Percentiles rank a stretch among this genome's conserved stretches.
Conservation (phyloP, 2,329 filamentous ascomycete species). For the Tolypocladium paradoxum region DNA sequence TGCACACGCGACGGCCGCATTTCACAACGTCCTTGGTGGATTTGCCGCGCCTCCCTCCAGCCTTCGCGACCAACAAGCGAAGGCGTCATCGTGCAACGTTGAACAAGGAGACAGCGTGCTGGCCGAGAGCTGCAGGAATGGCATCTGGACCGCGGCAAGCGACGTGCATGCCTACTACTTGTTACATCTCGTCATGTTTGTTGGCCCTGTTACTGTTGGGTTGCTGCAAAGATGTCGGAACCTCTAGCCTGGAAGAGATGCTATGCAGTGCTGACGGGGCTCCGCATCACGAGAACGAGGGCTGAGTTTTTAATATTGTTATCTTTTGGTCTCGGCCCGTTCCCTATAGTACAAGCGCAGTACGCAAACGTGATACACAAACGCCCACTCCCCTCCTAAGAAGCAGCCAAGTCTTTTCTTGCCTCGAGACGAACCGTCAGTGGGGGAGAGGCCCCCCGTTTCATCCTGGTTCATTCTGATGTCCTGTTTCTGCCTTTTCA, state of each 20-base stretch:
- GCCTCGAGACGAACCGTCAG: neutral
- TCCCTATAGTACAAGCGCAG: neutral
- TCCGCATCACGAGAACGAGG: neutral
- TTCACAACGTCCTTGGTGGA: neutral
- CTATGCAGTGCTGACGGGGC: neutral
- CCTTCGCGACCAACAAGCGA: neutral
- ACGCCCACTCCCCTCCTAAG: neutral
- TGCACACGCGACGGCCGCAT: neutral
- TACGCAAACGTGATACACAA: neutral
- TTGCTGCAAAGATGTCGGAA: neutral
- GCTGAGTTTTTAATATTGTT: neutral
- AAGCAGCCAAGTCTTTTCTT: neutral
- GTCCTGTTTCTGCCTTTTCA: neutral
- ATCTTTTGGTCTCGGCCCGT: neutral
- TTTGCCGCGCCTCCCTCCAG: neutral
- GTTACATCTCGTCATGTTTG: neutral
- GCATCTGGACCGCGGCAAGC: neutral
- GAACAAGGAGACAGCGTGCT: neutral
- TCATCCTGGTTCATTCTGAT: neutral
- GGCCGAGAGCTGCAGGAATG: neutral
- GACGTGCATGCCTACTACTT: neutral
- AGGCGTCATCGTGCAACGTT: neutral
- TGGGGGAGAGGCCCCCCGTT: neutral
- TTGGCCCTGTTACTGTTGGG: neutral
- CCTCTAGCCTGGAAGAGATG: neutral